phyloP scores from a whole-genome alignment of 192 early-diverging fungal genomes.

The Backusella westeae region DNA sequence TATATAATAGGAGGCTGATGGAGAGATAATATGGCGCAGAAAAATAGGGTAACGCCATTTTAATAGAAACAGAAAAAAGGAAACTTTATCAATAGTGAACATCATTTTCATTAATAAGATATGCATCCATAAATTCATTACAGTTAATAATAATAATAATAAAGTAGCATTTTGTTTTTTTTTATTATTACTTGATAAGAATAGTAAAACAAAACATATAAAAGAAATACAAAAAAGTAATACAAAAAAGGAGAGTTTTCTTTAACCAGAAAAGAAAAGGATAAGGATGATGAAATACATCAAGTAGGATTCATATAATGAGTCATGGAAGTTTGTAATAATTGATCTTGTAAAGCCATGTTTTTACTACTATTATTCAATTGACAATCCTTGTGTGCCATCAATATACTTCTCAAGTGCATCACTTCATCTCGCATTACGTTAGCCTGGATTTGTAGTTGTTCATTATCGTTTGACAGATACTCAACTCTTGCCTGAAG shows the following conservation, averaged over 20 bases:
- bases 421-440: conserved; percentile 70
- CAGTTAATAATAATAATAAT: background rate
- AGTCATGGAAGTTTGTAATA: background rate
- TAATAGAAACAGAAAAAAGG: background rate
- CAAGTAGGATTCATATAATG: background rate
- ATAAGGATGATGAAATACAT: background rate
- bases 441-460: conserved; percentile 55
- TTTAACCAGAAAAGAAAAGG: background rate
- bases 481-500: conserved; percentile 69
- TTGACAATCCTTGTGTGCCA: conserved; percentile 77
- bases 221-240: conserved; percentile 9
- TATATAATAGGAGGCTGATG: no score
- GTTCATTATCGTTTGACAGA: conserved; percentile 66
- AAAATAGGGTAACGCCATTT: background rate
- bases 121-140: no score
- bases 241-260: background rate
- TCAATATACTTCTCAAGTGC: conserved; percentile 71
- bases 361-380: conserved; percentile 51
- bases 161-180: background rate
- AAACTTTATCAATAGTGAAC: no score
- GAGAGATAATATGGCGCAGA: background rate
- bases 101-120: no score
- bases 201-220: background rate
- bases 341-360: background rate
- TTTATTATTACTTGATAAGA: background rate